These are phyloP conservation scores for Phytophthora hibernalis DNA, from an alignment of 352 stramenopile genomes.

Conservation along the genomic window DNA sequence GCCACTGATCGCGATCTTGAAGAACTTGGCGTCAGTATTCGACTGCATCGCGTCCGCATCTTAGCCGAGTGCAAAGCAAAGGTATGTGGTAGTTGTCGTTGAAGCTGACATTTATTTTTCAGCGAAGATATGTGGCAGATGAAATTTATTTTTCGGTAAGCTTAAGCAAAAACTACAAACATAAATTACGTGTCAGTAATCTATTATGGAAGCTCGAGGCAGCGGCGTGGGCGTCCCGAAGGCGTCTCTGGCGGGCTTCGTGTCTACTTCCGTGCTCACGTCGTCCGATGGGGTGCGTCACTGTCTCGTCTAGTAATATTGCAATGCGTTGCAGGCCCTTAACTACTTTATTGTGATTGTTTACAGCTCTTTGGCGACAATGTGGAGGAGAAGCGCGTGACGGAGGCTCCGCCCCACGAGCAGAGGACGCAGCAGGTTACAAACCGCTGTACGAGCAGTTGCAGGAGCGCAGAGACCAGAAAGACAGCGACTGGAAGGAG, in stretches of 20 bases:
- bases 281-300: constrained; percentile 79
- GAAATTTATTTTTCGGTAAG: not conserved
- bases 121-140: constrained; percentile 8
- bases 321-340: not conserved
- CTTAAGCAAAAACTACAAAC: not conserved
- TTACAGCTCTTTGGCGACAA: constrained; percentile 89
- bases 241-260: constrained; percentile 70
- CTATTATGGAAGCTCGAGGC: constrained; percentile 33
- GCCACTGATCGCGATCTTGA: constrained; percentile 66
- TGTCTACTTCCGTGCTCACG: constrained; percentile 86
- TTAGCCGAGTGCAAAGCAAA: constrained; percentile 33
- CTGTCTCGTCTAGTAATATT: not conserved
- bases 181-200: not conserved
- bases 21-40: constrained; percentile 71
- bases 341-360: not conserved
- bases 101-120: not conserved
- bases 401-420: constrained; percentile 54
- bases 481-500: constrained; percentile 90
- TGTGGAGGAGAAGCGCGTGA: constrained; percentile 82
- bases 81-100: constrained; percentile 12
- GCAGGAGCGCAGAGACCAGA: constrained; percentile 78
- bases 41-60: constrained; percentile 80
- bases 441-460: constrained; percentile 85
- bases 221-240: constrained; percentile 29
- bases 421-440: constrained; percentile 58